Evolutionary conservation across 331 rosid genomes (phyloP), one percentile per base, ranked within the genome.

Genomic region (Acacia concinna): DNA sequence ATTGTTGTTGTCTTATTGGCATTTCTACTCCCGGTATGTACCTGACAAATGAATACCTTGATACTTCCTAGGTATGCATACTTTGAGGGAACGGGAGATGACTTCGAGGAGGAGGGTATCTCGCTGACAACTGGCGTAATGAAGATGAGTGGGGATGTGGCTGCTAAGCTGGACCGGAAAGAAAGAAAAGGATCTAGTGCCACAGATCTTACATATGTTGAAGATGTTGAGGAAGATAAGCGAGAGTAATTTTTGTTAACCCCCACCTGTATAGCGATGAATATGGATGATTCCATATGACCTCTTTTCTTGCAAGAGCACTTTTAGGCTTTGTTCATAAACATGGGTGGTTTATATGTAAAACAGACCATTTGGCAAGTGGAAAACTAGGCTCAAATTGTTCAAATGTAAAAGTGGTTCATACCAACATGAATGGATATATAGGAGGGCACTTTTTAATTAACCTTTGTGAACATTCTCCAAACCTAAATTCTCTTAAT

Each of bases 211-310:
- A 59, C 84, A 31, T 83, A 63, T 54, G 96, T 85, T 38, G 97
- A 92, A 83, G 97, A 88, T 84, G 46, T 85, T 27, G 98, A 94
- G 84, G 98, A 94, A 84, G 97, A 94, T 84, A 94, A 92, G 88
- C 90, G 98, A 79, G 98, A 94, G 75, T 94, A 84, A 80, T 63
- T 23, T 23, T 4, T 12, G 8, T 28, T 59, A 59, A 4, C 35
- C 35, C n/a, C 35, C 54, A 40, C 74, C 49, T 74, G 86, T 81
- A 78, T 76, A 68, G 35, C n/a, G 43, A 57, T 56, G 31, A 31
- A 23, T 10, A 15, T 71, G 23, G 35, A 70, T 76, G 51, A 70
- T 76, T 68, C 76, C 78, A 59, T 66, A 77, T 86, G 71, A 41
- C 81, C 46, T 71, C 41, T 44, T 75, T 72, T 57, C 66, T 56